Percentiles rank a stretch among this genome's conserved stretches.
Evolutionary conservation across 2,329 filamentous ascomycete species (phyloP).

Genomic region (Ophiostoma himal-ulmi): DNA sequence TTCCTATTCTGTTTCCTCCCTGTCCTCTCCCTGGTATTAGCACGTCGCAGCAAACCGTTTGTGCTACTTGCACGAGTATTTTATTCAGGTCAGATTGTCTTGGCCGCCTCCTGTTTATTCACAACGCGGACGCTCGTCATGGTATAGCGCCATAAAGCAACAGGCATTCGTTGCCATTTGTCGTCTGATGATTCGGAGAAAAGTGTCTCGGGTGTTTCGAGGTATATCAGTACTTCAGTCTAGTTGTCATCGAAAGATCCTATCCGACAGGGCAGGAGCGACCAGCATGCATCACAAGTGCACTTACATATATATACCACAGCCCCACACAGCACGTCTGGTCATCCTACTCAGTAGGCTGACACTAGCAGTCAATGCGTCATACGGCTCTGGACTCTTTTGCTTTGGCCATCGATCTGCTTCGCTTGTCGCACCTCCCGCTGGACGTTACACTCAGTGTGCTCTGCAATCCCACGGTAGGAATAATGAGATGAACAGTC

Average conservation of each 20-base stretch:
- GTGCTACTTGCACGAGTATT: background rate
- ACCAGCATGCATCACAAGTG: background rate
- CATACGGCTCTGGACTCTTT: background rate
- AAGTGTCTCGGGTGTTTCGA: background rate
- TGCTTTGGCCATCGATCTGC: constrained; percentile 2
- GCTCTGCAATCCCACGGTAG: background rate
- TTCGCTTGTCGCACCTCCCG: background rate
- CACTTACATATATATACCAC: background rate
- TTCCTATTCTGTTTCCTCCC: background rate
- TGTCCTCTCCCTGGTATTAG: background rate
- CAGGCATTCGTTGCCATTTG: background rate
- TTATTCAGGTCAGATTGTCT: background rate
- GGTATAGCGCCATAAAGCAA: too few relatives aligned
- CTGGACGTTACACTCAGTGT: background rate
- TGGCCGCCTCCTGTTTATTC: background rate
- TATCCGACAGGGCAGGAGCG: background rate
- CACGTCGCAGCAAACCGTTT: background rate
- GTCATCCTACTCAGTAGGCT: background rate
- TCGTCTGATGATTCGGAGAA: background rate
- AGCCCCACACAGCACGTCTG: background rate
- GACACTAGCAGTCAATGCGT: background rate
- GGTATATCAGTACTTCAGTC: background rate
- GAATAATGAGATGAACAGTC: background rate
- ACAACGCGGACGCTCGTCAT: background rate
- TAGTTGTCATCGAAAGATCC: background rate